These are phyloP conservation scores for Sodiomyces alkalinus DNA, from an alignment of 2,329 filamentous ascomycete species.

Conservation along the genomic window DNA sequence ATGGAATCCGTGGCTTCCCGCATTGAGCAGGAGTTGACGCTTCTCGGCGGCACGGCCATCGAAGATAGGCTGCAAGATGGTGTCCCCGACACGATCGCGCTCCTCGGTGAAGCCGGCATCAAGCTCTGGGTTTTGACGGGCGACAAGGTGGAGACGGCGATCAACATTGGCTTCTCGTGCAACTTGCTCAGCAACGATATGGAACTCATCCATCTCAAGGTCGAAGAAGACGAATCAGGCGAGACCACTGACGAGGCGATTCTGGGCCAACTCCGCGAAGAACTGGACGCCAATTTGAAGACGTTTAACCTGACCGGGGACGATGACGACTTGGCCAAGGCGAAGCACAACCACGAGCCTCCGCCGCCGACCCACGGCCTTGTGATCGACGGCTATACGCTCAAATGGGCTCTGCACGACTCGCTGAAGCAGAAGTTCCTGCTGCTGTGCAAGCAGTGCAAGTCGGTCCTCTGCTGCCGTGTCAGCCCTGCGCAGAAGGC, in stretches of 20 bases:
- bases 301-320: conserved; percentile 69
- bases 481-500: conserved; percentile 96
- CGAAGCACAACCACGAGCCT: conserved; percentile 70
- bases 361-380: conserved; percentile 81
- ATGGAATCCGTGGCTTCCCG: conserved; percentile 76
- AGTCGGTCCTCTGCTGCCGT: conserved; percentile 90
- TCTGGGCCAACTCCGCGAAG: conserved; percentile 44
- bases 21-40: conserved; percentile 78
- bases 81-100: conserved; percentile 85
- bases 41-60: conserved; percentile 90
- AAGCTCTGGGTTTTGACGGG: conserved; percentile 98
- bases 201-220: conserved; percentile 84
- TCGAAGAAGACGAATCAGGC: conserved; percentile 54
- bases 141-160: conserved; percentile 97
- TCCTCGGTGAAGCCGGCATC: conserved; percentile 86
- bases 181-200: conserved; percentile 95
- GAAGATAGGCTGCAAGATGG: conserved; percentile 95
- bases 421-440: conserved; percentile 81
- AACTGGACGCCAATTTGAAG: conserved; percentile 59
- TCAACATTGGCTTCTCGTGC: conserved; percentile 99
- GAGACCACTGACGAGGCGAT: conserved; percentile 30
- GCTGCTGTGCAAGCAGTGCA: conserved; percentile 91
- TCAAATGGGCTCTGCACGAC: conserved; percentile 76
- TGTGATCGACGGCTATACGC: conserved; percentile 86
- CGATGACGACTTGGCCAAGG: conserved; percentile 68